phyloP scores from a whole-genome alignment of 2,329 filamentous ascomycete species.

The Biscogniauxia marginata region DNA sequence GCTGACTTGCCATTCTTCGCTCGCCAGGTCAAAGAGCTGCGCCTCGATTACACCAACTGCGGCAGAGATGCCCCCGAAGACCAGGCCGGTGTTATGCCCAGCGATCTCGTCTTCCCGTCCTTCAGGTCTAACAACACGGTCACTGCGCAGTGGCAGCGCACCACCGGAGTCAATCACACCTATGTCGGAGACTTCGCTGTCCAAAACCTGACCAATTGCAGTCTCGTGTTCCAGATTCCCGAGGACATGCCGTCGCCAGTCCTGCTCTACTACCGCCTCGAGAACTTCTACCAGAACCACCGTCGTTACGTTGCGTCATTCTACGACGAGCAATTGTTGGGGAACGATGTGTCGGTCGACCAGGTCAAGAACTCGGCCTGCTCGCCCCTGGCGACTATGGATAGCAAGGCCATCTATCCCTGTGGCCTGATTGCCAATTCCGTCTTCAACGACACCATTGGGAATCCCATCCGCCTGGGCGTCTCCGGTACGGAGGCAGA shows the following conservation, averaged over 20 bases:
- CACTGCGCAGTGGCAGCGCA: constrained; percentile 36
- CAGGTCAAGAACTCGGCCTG: constrained; percentile 70
- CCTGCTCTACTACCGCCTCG: constrained; percentile 90
- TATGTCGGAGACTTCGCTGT: constrained; percentile 26
- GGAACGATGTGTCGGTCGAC: constrained; percentile 57
- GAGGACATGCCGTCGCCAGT: constrained; percentile 79
- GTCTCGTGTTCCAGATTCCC: constrained; percentile 74
- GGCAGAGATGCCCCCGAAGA: constrained; percentile 48
- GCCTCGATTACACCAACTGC: constrained; percentile 88
- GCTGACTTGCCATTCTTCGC: constrained; percentile 12
- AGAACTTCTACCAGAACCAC: constrained; percentile 99
- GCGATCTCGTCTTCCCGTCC: constrained; percentile 58
- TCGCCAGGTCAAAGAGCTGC: constrained; percentile 79
- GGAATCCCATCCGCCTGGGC: constrained; percentile 61
- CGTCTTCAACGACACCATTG: constrained; percentile 91
- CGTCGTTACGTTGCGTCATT: constrained; percentile 92
- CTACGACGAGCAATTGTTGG: constrained; percentile 76
- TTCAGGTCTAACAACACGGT: constrained; percentile 60
- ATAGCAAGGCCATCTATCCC: constrained; percentile 78
- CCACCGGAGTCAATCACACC: constrained; percentile 36
- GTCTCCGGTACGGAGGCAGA: constrained; percentile 36
- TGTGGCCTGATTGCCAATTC: constrained; percentile 97
- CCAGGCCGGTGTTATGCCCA: constrained; percentile 48
- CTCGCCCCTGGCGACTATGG: constrained; percentile 63
- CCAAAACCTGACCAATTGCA: constrained; percentile 52